These are phyloP conservation scores for Phialemonium atrogriseum DNA, from an alignment of 2,329 filamentous ascomycete genomes.

Conservation along the genomic window DNA sequence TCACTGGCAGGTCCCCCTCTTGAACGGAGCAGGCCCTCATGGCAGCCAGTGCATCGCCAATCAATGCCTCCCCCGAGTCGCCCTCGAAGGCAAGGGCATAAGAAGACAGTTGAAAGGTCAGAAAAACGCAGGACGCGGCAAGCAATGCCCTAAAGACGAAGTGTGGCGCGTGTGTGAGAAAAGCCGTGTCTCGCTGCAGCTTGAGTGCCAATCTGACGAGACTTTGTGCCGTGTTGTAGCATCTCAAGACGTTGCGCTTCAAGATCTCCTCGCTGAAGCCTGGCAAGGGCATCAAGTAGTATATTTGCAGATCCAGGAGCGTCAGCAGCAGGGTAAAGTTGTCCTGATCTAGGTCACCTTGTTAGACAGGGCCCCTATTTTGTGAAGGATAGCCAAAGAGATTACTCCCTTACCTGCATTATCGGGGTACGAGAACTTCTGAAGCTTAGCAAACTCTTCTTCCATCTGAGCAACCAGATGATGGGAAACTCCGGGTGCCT, in stretches of 20 bases:
- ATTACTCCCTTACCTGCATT: constrained; percentile 32
- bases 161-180: constrained; percentile 39
- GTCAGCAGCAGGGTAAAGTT: constrained; percentile 40
- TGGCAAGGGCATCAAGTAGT: constrained; percentile 40
- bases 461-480: constrained; percentile 39
- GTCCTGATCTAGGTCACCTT: constrained; percentile 30
- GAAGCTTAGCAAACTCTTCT: constrained; percentile 42
- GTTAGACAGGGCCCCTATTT: constrained; percentile 7
- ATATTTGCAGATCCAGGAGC: constrained; percentile 43
- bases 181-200: constrained; percentile 29
- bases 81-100: constrained; percentile 22
- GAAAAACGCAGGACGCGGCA: constrained; percentile 35
- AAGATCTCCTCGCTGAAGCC: constrained; percentile 28
- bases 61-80: constrained; percentile 23
- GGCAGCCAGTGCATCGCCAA: constrained; percentile 23
- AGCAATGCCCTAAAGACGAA: constrained; percentile 39
- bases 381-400: not conserved
- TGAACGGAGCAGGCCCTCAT: constrained; percentile 34
- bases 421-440: constrained; percentile 33
- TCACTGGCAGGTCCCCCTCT: constrained; percentile 39
- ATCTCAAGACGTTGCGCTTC: constrained; percentile 35
- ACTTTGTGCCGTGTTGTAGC: constrained; percentile 38
- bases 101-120: constrained; percentile 37
- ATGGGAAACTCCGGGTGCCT: constrained; percentile 35
- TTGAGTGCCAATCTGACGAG: constrained; percentile 33